These are phyloP conservation scores for Paxillus rubicundulus DNA, from an alignment of 768 basidiomycete species.

Conservation along the genomic window DNA sequence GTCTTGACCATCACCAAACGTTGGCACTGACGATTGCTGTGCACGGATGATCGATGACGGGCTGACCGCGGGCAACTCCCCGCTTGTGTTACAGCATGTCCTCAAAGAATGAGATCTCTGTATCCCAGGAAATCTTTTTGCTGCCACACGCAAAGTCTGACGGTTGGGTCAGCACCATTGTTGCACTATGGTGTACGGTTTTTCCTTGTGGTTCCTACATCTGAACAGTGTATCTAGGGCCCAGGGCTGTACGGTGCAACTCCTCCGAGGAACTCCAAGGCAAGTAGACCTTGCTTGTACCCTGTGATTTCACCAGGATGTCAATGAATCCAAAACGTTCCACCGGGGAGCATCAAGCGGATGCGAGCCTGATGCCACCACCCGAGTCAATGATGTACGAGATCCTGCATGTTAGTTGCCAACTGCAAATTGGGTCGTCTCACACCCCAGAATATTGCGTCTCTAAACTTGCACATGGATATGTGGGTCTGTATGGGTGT, in stretches of 20 bases:
- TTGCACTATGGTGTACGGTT: not conserved
- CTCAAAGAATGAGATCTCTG: slow-evolving; percentile 35
- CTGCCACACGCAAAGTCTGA: slow-evolving; percentile 7
- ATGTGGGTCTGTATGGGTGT: slow-evolving; percentile 49
- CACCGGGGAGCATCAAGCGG: slow-evolving; percentile 43
- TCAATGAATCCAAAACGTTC: slow-evolving; percentile 41
- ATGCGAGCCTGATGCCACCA: slow-evolving; percentile 48
- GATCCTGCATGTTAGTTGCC: not conserved
- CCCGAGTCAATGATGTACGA: slow-evolving; percentile 63
- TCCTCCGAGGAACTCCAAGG: slow-evolving; percentile 42
- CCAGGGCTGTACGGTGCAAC: slow-evolving; percentile 39
- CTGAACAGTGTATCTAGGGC: slow-evolving; percentile 30
- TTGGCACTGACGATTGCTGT: too few relatives aligned
- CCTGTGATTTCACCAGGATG: not conserved
- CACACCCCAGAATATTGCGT: slow-evolving; percentile 48
- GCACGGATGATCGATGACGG: too few relatives aligned
- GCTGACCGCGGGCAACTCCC: too few relatives aligned
- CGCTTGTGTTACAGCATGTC: slow-evolving; percentile 45
- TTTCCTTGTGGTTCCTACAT: not conserved
- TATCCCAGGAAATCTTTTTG: slow-evolving; percentile 35
- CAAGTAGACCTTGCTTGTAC: slow-evolving; percentile 41
- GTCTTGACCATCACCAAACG: too few relatives aligned
- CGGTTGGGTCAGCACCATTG: slow-evolving; percentile 42
- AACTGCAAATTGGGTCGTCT: not conserved
- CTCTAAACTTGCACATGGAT: slow-evolving; percentile 54